A percentile compares a stretch with the other conserved stretches of the same genome.
These are phyloP conservation scores for Podospora australis DNA, from an alignment of 495 filamentous ascomycete species.

Conservation along the genomic window DNA sequence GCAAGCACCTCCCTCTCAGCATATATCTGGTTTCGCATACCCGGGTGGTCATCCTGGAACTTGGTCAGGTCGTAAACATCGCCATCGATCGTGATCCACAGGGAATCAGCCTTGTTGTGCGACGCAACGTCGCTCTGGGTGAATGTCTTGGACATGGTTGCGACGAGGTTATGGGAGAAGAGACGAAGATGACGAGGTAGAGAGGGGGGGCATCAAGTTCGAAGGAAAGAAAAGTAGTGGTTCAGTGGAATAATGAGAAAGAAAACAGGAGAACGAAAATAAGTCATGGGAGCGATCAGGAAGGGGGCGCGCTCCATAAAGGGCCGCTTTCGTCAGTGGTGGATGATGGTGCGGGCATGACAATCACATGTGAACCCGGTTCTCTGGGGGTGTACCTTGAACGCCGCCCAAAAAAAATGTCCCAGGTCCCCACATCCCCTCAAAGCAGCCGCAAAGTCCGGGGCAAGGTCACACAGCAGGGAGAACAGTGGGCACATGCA, in stretches of 20 bases:
- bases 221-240: neutral
- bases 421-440: neutral
- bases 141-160: conserved; percentile 82
- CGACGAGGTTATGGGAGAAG: neutral
- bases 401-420: neutral
- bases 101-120: conserved; percentile 77
- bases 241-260: neutral
- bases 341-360: too few species aligned
- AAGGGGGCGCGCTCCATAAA: conserved; percentile 11
- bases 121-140: conserved; percentile 76
- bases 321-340: conserved; percentile 5
- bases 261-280: too few species aligned
- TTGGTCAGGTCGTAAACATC: conserved; percentile 96
- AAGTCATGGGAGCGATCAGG: too few species aligned
- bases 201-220: neutral
- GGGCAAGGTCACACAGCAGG: too few species aligned
- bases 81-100: conserved; percentile 89
- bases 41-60: conserved; percentile 90
- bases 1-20: neutral
- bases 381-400: neutral
- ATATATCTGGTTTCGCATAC: too few species aligned
- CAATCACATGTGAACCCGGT: conserved; percentile 15
- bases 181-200: neutral
- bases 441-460: conserved; percentile 1
- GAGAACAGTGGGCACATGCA: too few species aligned